These are phyloP conservation scores for Lentinula edodes DNA, from an alignment of 768 basidiomycete genomes.

Conservation along the genomic window DNA sequence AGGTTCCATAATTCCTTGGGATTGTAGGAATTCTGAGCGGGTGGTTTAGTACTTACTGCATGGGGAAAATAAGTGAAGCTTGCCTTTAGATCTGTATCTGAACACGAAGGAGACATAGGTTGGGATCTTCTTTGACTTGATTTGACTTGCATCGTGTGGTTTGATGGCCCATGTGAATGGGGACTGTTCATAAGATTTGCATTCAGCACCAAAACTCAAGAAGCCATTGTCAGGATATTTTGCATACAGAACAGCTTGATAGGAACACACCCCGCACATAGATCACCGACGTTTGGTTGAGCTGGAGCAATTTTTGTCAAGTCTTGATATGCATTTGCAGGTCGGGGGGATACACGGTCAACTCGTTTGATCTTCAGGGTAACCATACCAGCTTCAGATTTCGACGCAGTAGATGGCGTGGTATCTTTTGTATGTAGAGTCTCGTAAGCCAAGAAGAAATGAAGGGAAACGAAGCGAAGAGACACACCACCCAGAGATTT, in stretches of 20 bases:
- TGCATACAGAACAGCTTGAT: background rate
- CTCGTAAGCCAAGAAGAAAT: background rate
- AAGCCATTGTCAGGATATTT: background rate
- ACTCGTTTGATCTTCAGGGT: constrained; percentile 42
- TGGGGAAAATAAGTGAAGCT: constrained; percentile 7
- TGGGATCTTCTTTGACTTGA: constrained; percentile 26
- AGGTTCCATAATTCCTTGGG: constrained; percentile 42
- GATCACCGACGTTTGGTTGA: constrained; percentile 35
- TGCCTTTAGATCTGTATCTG: constrained; percentile 55
- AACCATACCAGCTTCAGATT: constrained; percentile 48
- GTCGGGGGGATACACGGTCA: constrained; percentile 20
- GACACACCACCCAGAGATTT: constrained; percentile 30
- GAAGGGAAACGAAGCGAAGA: background rate
- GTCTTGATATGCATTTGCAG: constrained; percentile 37
- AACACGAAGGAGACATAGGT: constrained; percentile 68
- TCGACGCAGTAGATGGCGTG: background rate
- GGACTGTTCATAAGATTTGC: constrained; percentile 30
- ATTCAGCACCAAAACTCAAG: constrained; percentile 45
- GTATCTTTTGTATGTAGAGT: background rate
- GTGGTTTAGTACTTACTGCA: background rate
- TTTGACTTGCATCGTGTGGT: constrained; percentile 33
- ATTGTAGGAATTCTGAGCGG: constrained; percentile 40
- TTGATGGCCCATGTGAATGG: constrained; percentile 50
- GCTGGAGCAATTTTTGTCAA: constrained; percentile 28
- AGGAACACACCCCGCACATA: constrained; percentile 41